Evolutionary conservation across 2,329 filamentous ascomycete genomes (phyloP).

Genomic region (Phaeoacremonium minimum): DNA sequence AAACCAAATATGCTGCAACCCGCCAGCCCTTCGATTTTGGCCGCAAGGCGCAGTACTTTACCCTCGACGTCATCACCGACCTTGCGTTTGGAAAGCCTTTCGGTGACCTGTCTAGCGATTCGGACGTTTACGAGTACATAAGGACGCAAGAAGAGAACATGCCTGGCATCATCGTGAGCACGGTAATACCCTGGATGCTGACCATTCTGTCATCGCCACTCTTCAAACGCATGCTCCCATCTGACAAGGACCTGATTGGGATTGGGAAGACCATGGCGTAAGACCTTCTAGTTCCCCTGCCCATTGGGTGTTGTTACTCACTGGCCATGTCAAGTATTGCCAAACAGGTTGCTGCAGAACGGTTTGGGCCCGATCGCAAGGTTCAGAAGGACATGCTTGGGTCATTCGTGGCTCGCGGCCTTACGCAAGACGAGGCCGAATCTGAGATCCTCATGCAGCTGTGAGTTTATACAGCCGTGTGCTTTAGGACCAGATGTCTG

Average conservation of each 20-base stretch:
- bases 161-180: conserved; percentile 31
- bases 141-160: conserved; percentile 29
- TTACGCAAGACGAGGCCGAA: too few relatives aligned
- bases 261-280: conserved; percentile 40
- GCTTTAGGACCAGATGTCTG: too few relatives aligned
- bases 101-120: conserved; percentile 31
- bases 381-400: conserved; percentile 49
- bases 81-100: conserved; percentile 38
- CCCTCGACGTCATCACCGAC: conserved; percentile 42
- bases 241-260: conserved; percentile 29
- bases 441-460: too few relatives aligned
- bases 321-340: conserved; percentile 30
- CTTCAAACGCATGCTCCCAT: conserved; percentile 34
- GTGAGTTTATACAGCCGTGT: too few relatives aligned
- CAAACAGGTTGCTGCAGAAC: conserved; percentile 36
- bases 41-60: conserved; percentile 37
- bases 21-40: conserved; percentile 35
- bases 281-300: too few relatives aligned
- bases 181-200: conserved; percentile 34
- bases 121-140: conserved; percentile 35
- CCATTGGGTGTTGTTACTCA: too few relatives aligned
- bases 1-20: neutral
- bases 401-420: too few relatives aligned
- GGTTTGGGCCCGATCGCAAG: conserved; percentile 36
- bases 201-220: conserved; percentile 33